These are phyloP conservation scores for Trichoderma semiorbis DNA, from an alignment of 2,329 filamentous ascomycete genomes.

Conservation along the genomic window DNA sequence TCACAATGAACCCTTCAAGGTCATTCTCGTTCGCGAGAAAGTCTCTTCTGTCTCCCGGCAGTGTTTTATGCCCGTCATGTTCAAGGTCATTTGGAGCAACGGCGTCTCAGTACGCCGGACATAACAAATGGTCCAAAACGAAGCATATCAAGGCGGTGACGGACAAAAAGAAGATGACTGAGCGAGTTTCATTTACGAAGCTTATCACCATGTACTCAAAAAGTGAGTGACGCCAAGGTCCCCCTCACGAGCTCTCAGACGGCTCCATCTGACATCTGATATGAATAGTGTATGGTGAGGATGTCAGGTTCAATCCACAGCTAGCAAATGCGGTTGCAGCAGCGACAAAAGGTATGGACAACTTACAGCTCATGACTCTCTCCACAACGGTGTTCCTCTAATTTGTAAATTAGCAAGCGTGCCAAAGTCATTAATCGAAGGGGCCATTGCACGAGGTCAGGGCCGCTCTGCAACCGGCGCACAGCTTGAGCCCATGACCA, in stretches of 20 bases:
- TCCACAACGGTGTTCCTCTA: background rate
- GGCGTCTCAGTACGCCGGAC: conserved; percentile 56
- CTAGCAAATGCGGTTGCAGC: conserved; percentile 68
- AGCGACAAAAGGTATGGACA: conserved; percentile 68
- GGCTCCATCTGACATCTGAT: background rate
- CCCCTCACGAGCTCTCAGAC: background rate
- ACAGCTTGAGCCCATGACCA: conserved; percentile 69
- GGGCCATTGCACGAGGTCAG: conserved; percentile 82
- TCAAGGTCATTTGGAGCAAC: conserved; percentile 48
- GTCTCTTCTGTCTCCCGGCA: background rate
- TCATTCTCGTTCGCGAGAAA: background rate
- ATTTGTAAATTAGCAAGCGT: conserved; percentile 54
- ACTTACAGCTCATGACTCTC: conserved; percentile 23
- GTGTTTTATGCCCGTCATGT: conserved; percentile 44
- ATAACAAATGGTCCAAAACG: conserved; percentile 96
- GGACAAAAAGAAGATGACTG: conserved; percentile 73
- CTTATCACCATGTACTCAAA: conserved; percentile 73
- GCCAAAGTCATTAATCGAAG: conserved; percentile 80
- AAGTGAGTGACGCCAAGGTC: conserved; percentile 44
- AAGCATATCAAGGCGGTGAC: conserved; percentile 89
- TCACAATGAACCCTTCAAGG: background rate
- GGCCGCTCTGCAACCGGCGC: conserved; percentile 73
- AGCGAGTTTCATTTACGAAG: conserved; percentile 65
- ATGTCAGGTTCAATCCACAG: conserved; percentile 70
- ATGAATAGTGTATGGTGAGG: conserved; percentile 65